Evolutionary conservation across 768 basidiomycete species (phyloP).

Genomic region (Epithele typhae): DNA sequence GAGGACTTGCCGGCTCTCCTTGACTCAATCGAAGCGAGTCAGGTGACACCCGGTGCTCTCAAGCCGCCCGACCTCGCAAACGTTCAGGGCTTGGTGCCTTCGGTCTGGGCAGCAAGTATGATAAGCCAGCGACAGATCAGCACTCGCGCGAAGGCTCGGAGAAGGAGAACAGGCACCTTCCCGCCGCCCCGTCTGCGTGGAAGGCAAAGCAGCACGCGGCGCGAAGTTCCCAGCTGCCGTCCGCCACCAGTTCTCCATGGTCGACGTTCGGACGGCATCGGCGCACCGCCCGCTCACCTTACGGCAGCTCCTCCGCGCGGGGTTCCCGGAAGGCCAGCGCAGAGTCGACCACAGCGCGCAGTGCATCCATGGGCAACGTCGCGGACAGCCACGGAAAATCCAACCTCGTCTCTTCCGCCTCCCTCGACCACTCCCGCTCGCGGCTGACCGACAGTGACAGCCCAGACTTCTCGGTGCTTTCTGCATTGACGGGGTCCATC

Average conservation of each 20-base stretch:
- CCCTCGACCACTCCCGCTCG: neutral
- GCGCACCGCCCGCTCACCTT: neutral
- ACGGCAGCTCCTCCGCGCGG: slow-evolving; percentile 3
- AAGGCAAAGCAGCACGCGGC: neutral
- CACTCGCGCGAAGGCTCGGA: neutral
- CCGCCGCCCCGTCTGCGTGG: neutral
- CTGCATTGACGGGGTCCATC: neutral
- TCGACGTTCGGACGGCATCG: slow-evolving; percentile 18
- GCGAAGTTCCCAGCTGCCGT: slow-evolving; percentile 1
- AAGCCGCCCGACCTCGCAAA: slow-evolving; percentile 13
- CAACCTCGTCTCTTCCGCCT: neutral
- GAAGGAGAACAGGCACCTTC: slow-evolving; percentile 7
- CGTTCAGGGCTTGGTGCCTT: slow-evolving; percentile 6
- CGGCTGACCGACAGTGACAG: slow-evolving; percentile 1
- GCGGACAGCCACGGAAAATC: slow-evolving; percentile 2
- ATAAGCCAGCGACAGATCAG: too few relatives aligned
- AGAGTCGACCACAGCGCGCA: slow-evolving; percentile 5
- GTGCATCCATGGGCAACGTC: slow-evolving; percentile 9
- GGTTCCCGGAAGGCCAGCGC: slow-evolving; percentile 8
- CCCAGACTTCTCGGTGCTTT: neutral
- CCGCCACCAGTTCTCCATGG: slow-evolving; percentile 13
- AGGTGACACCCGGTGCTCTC: slow-evolving; percentile 7
- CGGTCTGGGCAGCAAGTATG: neutral
- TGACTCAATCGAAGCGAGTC: slow-evolving; percentile 8
- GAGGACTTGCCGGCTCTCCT: slow-evolving; percentile 21